Conservation (phyloP, 441 rosid genomes). For the Pelargonium australe region DNA sequence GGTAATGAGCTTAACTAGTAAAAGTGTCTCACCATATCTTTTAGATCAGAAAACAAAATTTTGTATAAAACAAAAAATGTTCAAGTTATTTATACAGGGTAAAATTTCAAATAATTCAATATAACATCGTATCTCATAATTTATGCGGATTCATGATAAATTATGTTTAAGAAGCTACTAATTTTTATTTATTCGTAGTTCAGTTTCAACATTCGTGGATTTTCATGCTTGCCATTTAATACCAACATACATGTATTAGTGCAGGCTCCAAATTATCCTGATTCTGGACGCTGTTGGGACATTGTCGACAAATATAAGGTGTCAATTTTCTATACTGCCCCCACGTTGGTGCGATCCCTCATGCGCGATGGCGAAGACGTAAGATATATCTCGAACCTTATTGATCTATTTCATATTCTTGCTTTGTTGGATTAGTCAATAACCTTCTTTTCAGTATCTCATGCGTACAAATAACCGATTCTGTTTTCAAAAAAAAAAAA, state of each 20-base stretch:
- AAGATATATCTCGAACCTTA: constrained; percentile 26
- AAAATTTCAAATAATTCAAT: background rate
- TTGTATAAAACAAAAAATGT: background rate
- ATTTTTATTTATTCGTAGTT: background rate
- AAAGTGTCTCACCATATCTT: background rate
- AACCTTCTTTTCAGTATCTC: background rate
- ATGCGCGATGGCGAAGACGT: constrained; percentile 91
- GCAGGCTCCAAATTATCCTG: constrained; percentile 93
- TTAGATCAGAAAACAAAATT: background rate
- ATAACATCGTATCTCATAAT: background rate
- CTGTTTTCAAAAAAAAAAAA: too few species aligned
- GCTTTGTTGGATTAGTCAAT: background rate
- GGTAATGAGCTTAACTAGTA: constrained; percentile 33
- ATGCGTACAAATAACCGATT: background rate
- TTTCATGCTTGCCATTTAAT: constrained; percentile 20
- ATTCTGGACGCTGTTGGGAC: constrained; percentile 94
- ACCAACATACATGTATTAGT: constrained; percentile 16
- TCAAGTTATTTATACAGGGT: too few species aligned
- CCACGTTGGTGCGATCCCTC: constrained; percentile 94
- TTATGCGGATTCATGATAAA: background rate
- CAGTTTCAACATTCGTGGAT: constrained; percentile 11
- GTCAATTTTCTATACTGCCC: constrained; percentile 92
- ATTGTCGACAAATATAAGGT: constrained; percentile 94
- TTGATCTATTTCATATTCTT: constrained; percentile 6
- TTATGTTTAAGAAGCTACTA: background rate